A percentile compares a stretch with the other conserved stretches of the same genome.
These are phyloP conservation scores for Metschnikowia cubensis DNA, from an alignment of 805 yeast genomes.

Conservation along the genomic window DNA sequence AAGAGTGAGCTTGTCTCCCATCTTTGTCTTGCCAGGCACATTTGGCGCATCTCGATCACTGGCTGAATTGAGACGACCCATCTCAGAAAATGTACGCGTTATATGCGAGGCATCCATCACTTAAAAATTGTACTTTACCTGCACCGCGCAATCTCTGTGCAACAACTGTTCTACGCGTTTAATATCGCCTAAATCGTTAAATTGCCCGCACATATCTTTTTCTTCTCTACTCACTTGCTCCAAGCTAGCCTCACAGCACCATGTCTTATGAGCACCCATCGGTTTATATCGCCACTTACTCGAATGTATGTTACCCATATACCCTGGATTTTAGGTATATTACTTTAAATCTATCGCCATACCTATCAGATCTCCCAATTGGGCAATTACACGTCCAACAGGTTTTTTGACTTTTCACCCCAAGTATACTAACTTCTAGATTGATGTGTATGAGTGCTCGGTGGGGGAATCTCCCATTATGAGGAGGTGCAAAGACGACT, in stretches of 20 bases:
- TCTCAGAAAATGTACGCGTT: conserved; percentile 2
- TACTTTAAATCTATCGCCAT: neutral
- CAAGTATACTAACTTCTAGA: conserved; percentile 21
- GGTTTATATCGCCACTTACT: conserved; percentile 44
- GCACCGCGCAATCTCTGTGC: conserved; percentile 12
- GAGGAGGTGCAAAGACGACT: conserved; percentile 87
- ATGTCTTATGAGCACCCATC: conserved; percentile 34
- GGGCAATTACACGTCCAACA: neutral
- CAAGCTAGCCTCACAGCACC: conserved; percentile 5
- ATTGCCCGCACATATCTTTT: conserved; percentile 19
- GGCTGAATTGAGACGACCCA: neutral
- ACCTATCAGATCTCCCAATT: neutral
- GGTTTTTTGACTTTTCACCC: neutral
- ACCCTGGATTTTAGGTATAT: neutral
- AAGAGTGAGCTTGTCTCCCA: too few species aligned
- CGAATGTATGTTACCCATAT: conserved; percentile 34
- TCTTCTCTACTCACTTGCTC: conserved; percentile 11
- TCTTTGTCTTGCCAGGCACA: neutral
- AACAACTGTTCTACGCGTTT: conserved; percentile 13
- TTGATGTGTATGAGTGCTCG: conserved; percentile 68
- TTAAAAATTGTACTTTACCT: conserved; percentile 4
- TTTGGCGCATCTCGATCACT: neutral
- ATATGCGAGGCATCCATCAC: conserved; percentile 1
- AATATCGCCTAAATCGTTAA: conserved; percentile 17
- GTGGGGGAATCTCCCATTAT: conserved; percentile 71